These are phyloP conservation scores for Symbiodinium natans DNA, from an alignment of 73 alveolate species.

Conservation along the genomic window DNA sequence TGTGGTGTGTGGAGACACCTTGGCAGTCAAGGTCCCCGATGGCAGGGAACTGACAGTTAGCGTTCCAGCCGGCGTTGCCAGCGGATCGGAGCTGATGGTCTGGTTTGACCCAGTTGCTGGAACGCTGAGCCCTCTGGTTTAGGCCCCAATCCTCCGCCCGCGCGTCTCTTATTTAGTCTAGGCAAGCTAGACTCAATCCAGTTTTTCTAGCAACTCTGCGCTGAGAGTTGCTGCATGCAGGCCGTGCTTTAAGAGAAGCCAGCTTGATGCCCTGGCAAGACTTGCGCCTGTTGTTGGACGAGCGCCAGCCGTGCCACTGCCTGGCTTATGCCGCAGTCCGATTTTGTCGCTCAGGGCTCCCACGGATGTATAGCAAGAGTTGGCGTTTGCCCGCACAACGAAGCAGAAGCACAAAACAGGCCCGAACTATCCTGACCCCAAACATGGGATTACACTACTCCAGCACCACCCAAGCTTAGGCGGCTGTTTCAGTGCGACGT, in stretches of 20 bases:
- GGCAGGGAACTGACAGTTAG: constrained; percentile 30
- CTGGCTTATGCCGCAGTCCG: neutral
- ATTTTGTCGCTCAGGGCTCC: neutral
- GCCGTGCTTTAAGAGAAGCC: neutral
- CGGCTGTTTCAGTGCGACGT: too few relatives aligned
- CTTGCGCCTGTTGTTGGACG: neutral
- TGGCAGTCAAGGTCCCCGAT: constrained; percentile 67
- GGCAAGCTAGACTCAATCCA: neutral
- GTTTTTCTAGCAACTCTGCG: too few relatives aligned
- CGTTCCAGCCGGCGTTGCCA: constrained; percentile 1
- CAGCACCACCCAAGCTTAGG: too few relatives aligned
- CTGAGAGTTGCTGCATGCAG: neutral
- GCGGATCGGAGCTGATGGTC: constrained; percentile 9
- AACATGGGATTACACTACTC: too few relatives aligned
- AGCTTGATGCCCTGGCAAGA: neutral
- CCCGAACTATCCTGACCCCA: too few relatives aligned
- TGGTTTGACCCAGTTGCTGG: constrained; percentile 46
- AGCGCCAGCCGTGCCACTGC: neutral
- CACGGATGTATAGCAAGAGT: neutral
- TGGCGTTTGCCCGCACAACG: neutral
- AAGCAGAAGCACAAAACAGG: neutral
- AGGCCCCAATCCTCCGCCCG: neutral
- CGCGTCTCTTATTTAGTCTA: neutral
- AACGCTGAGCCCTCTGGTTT: constrained; percentile 65
- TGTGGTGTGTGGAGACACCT: constrained; percentile 41